Percentiles rank a stretch among this genome's conserved stretches.
These are phyloP conservation scores for Fonsecaea pugnacius DNA, from an alignment of 2,329 filamentous ascomycete species.

Conservation along the genomic window DNA sequence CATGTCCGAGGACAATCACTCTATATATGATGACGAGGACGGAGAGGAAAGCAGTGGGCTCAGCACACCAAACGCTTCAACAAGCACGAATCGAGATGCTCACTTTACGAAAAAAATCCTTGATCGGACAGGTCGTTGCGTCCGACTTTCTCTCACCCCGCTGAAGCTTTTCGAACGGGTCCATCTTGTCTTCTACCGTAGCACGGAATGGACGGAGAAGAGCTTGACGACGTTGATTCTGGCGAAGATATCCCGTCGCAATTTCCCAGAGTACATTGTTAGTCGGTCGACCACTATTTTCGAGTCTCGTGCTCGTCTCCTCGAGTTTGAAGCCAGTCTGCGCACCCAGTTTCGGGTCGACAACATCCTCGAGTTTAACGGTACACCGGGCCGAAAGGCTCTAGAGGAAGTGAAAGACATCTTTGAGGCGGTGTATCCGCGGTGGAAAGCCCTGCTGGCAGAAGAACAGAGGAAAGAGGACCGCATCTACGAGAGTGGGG, in stretches of 20 bases:
- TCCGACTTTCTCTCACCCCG: slow-evolving; percentile 73
- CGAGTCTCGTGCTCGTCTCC: slow-evolving; percentile 69
- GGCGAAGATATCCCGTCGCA: slow-evolving; percentile 82
- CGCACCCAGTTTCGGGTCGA: slow-evolving; percentile 82
- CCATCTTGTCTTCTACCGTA: slow-evolving; percentile 93
- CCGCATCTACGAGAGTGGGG: slow-evolving; percentile 75
- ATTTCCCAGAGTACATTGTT: slow-evolving; percentile 89
- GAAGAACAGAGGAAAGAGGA: slow-evolving; percentile 81
- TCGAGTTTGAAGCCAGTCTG: slow-evolving; percentile 89
- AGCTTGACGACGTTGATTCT: slow-evolving; percentile 93
- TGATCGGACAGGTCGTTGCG: slow-evolving; percentile 76
- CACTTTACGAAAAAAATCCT: slow-evolving; percentile 80
- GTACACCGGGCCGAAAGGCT: slow-evolving; percentile 67
- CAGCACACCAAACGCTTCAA: slow-evolving; percentile 36
- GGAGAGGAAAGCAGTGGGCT: slow-evolving; percentile 45
- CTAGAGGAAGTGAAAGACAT: slow-evolving; percentile 71
- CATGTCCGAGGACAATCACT: slow-evolving; percentile 39
- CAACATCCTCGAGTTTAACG: slow-evolving; percentile 77
- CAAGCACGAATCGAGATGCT: slow-evolving; percentile 65
- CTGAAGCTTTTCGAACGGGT: slow-evolving; percentile 89
- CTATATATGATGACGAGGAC: slow-evolving; percentile 43
- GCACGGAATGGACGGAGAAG: slow-evolving; percentile 96
- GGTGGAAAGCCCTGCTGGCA: slow-evolving; percentile 74
- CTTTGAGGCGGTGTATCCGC: slow-evolving; percentile 74
- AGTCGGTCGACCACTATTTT: slow-evolving; percentile 91